Base-by-base conservation (phyloP, 768 basidiomycete species). In the Pisolithus microcarpus region DNA sequence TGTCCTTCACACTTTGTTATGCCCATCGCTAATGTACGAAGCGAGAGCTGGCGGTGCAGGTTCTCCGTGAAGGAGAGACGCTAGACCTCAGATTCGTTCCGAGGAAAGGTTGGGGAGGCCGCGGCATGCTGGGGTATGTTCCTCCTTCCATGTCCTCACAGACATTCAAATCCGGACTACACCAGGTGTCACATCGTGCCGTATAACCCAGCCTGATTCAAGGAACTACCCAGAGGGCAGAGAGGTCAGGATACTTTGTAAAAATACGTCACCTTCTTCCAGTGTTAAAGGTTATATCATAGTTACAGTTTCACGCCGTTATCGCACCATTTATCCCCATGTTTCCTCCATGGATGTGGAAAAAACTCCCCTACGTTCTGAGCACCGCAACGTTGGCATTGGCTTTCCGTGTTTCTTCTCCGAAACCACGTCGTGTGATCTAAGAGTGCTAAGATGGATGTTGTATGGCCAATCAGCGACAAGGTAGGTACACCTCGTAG, bases 51-150 rank as follows among this genome's bases (percentile, higher is more conserved):
- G 60, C 67, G 5, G 72, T 92, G 48, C 72, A 75, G 42, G 75
- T 89, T 8, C 66, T 80, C 26, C 80, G 87, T 28, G 65, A 70
- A 5, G 74, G 65, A 3, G 64, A 77, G 55, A 63, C 59, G 7
- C 57, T 80, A 13, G 70, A 70, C 18, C 59, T 91, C 51, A 75
- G 66, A n/a, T 70, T 92, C 39, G 83, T 72, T 3, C 90, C 91
- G 6, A 67, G 80, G 46, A 79, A 75, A 51, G 84, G 84, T 7
- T 96, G 92, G 92, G 91, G 90, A 54, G 92, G 92, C 9, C 74
- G 89, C 52, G 92, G 92, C 8, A 73, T 85, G 64, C 70, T 96
- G 39, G 92, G 92, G 85, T 90, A 55, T 59, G 81, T 40, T n/a
- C 42, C 45, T 50, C 21, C 31, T 38, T 39, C 19, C 39, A 7